A percentile compares a stretch with the other conserved stretches of the same genome.
Conservation (phyloP, 1,284 basidiomycete species). For the Ganoderma boninense region DNA sequence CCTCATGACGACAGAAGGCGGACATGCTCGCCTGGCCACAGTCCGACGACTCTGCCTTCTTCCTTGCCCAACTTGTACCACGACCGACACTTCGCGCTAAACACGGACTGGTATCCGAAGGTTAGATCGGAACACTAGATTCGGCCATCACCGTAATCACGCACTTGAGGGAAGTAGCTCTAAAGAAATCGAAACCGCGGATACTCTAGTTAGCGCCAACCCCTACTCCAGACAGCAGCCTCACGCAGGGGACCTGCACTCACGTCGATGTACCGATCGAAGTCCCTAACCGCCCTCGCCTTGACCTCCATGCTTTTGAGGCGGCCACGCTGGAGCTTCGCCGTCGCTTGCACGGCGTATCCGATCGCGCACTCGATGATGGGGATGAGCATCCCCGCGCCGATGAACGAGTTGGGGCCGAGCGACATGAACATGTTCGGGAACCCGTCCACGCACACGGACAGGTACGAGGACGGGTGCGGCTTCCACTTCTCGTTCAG, state of each 20-base stretch:
- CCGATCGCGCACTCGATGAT: constrained; percentile 63
- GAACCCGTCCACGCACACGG: constrained; percentile 64
- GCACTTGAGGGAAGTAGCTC: constrained; percentile 17
- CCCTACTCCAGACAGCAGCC: no score
- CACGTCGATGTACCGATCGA: constrained; percentile 18
- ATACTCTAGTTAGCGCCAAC: no score
- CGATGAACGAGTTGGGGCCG: constrained; percentile 65
- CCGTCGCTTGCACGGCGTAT: constrained; percentile 58
- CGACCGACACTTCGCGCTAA: constrained; percentile 63
- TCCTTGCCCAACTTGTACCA: constrained; percentile 74
- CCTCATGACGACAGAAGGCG: no score
- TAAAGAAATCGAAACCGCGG: neutral
- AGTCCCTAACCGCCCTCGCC: constrained; percentile 7
- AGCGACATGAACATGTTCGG: constrained; percentile 67
- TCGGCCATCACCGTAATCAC: no score
- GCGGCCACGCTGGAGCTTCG: constrained; percentile 66
- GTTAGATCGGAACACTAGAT: neutral
- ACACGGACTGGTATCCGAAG: constrained; percentile 56
- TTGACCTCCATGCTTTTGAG: constrained; percentile 55
- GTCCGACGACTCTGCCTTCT: constrained; percentile 62
- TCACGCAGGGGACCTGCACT: no score
- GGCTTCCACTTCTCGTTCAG: constrained; percentile 60
- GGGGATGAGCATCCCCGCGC: constrained; percentile 60
- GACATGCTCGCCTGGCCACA: constrained; percentile 62
- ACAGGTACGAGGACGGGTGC: constrained; percentile 63